Conservation (phyloP, 2,329 filamentous ascomycete species). For the Periconia macrospinosa region DNA sequence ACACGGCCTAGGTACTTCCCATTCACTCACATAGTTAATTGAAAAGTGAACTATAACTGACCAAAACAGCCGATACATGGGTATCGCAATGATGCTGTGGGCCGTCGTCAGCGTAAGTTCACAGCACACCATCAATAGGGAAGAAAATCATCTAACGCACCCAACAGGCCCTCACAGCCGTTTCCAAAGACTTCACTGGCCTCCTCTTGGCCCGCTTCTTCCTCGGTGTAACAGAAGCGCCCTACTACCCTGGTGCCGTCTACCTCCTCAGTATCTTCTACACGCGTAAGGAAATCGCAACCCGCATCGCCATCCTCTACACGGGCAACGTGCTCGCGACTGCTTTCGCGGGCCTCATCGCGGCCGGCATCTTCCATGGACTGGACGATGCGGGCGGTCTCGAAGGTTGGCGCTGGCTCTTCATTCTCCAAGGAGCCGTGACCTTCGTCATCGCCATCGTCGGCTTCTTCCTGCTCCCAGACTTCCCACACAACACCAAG, state of each 20-base stretch:
- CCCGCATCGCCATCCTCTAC: slow-evolving; percentile 55
- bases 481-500: slow-evolving; percentile 41
- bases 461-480: slow-evolving; percentile 47
- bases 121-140: too few relatives aligned
- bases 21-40: too few relatives aligned
- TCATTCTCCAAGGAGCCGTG: slow-evolving; percentile 32
- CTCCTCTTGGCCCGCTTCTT: slow-evolving; percentile 50
- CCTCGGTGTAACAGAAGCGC: slow-evolving; percentile 47
- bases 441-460: slow-evolving; percentile 37
- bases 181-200: slow-evolving; percentile 46
- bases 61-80: slow-evolving; percentile 21
- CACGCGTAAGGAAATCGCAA: slow-evolving; percentile 41
- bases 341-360: slow-evolving; percentile 42
- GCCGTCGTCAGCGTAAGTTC: slow-evolving; percentile 47
- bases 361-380: slow-evolving; percentile 38
- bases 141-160: too few relatives aligned
- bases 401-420: slow-evolving; percentile 31
- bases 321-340: slow-evolving; percentile 47
- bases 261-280: slow-evolving; percentile 43
- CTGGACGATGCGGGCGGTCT: slow-evolving; percentile 24
- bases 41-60: too few relatives aligned
- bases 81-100: slow-evolving; percentile 43
- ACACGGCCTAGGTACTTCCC: too few relatives aligned
- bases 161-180: slow-evolving; percentile 47
- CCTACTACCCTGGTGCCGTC: slow-evolving; percentile 40